Evolutionary conservation across 1,139 yeast genomes (phyloP).

Genomic region (Yamadazyma mexicana): DNA sequence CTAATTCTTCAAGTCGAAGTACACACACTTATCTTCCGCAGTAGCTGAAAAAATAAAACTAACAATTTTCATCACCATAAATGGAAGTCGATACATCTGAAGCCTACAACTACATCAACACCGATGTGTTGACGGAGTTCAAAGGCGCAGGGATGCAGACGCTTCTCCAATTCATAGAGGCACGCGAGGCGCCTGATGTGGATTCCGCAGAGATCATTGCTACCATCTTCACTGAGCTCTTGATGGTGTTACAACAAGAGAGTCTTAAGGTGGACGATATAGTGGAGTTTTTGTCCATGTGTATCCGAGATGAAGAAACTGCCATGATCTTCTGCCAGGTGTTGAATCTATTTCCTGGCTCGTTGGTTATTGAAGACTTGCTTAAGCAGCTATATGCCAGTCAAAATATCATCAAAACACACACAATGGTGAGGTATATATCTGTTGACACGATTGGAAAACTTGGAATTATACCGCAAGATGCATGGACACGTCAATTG

Average conservation of each 20-base stretch:
- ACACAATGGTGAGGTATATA: slow-evolving; percentile 36
- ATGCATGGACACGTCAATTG: slow-evolving; percentile 36
- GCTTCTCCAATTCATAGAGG: slow-evolving; percentile 29
- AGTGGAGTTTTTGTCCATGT: slow-evolving; percentile 26
- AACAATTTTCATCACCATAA: not conserved
- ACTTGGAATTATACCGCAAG: slow-evolving; percentile 40
- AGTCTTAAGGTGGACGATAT: slow-evolving; percentile 24
- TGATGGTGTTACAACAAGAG: slow-evolving; percentile 31
- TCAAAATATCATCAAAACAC: slow-evolving; percentile 35
- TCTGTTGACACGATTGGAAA: slow-evolving; percentile 36
- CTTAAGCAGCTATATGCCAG: slow-evolving; percentile 23
- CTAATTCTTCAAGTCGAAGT: too few species aligned
- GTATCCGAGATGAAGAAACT: slow-evolving; percentile 31
- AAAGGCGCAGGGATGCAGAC: slow-evolving; percentile 28
- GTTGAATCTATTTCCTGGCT: slow-evolving; percentile 43
- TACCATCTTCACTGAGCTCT: slow-evolving; percentile 34
- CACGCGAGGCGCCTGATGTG: slow-evolving; percentile 18
- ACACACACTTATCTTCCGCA: not conserved
- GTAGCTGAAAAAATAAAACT: not conserved
- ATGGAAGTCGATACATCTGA: slow-evolving; percentile 2
- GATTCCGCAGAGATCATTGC: slow-evolving; percentile 13
- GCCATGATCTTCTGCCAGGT: slow-evolving; percentile 47
- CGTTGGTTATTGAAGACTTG: slow-evolving; percentile 28
- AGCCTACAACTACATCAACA: slow-evolving; percentile 23
- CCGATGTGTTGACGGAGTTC: slow-evolving; percentile 30